Base-by-base conservation (phyloP, 352 stramenopile genomes). In the Pythium volutum region DNA sequence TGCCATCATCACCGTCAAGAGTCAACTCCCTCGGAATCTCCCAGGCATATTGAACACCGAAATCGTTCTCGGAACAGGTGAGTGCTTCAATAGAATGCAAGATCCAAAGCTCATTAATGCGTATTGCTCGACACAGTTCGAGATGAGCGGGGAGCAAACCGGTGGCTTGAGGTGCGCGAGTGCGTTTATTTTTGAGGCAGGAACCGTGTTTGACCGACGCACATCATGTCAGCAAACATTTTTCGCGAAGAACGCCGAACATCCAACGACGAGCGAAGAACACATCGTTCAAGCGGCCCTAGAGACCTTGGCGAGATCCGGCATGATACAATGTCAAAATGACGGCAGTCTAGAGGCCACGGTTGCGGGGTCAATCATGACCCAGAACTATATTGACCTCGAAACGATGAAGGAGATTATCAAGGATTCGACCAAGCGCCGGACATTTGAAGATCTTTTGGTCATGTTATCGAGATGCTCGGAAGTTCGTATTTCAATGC, bases 291-390 rank as follows among this genome's bases (percentile, higher is more conserved):
- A 41, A 15, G n/a, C 16, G 14, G 42, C 23, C 4, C 33, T 66
- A 14, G 33, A 48, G 6, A 25, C 11, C 22, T 72, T 95, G 0
- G 22, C 56, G 15, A 64, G 76, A 11, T 73, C 84, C 7, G 47
- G 51, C 8, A 62, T 67, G 47, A 58, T 73, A 15, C 18, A 59
- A 14, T 52, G 70, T 25, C 34, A 64, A 22, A 47, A 69, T 29
- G 42, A 74, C 27, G 38, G 29, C 12, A 9, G 3, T 16, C 11
- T 52, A 52, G 15, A 67, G 68, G 4, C 59, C 50, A 69, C 71
- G 12, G 38, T 58, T 39, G 62, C 70, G 26, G 79, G 73, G 16
- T 59, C 71, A 25, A 72, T 95, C 7, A 95, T 97, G 86, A 87
- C 75, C 57, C 66, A 78, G 46, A 72, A 84, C 39, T 77, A 84